phyloP scores from a whole-genome alignment of 495 filamentous ascomycete genomes.

The Hypoxylon subgilvum region DNA sequence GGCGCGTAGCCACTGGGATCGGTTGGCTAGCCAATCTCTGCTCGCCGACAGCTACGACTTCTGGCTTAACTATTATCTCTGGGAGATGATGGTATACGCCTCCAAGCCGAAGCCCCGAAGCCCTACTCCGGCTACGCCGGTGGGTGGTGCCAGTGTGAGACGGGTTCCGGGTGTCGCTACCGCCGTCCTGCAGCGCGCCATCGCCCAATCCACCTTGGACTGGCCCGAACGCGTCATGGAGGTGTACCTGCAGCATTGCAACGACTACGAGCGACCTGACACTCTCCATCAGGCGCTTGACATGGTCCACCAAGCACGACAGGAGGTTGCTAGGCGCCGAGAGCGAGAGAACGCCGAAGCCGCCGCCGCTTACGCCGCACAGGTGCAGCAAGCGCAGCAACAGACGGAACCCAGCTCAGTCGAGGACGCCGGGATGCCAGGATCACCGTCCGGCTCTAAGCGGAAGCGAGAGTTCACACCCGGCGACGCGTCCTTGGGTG shows the following conservation, averaged over 20 bases:
- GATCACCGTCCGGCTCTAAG: slow-evolving; percentile 58
- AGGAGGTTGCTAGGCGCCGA: slow-evolving; percentile 66
- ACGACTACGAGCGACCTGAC: slow-evolving; percentile 79
- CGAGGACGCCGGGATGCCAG: slow-evolving; percentile 29
- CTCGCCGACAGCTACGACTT: slow-evolving; percentile 84
- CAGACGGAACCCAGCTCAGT: slow-evolving; percentile 38
- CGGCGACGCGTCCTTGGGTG: slow-evolving; percentile 51
- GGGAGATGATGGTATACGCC: slow-evolving; percentile 74
- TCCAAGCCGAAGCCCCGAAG: slow-evolving; percentile 50
- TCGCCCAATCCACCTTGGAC: slow-evolving; percentile 74
- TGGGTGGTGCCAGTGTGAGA: slow-evolving; percentile 36
- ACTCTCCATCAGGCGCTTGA: slow-evolving; percentile 73
- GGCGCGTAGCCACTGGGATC: slow-evolving; percentile 75
- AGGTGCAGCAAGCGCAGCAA: slow-evolving; percentile 46
- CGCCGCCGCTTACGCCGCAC: slow-evolving; percentile 52
- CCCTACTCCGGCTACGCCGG: slow-evolving; percentile 49
- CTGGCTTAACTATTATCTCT: slow-evolving; percentile 88
- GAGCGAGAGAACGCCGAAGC: slow-evolving; percentile 68
- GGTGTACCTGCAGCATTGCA: slow-evolving; percentile 80
- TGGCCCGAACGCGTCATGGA: slow-evolving; percentile 91
- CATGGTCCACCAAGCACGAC: slow-evolving; percentile 68
- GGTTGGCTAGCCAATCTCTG: slow-evolving; percentile 61
- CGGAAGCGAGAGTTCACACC: slow-evolving; percentile 67
- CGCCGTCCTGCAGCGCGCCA: slow-evolving; percentile 72
- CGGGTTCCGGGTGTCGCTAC: slow-evolving; percentile 69